Base-by-base conservation (phyloP, 331 rosid species). In the Acacia concinna region DNA sequence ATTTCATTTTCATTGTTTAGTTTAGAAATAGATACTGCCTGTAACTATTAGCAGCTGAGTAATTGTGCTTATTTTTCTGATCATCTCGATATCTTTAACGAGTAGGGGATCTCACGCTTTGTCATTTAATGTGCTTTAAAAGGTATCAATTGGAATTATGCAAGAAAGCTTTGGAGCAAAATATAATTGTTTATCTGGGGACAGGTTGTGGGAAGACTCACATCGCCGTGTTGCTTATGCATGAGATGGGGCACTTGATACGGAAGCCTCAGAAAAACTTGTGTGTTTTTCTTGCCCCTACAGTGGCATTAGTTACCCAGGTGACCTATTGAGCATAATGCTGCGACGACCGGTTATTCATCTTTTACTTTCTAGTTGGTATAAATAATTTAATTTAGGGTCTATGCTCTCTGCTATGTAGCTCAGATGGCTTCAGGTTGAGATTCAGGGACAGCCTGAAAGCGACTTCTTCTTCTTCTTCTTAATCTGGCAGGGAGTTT, bases 201-300 rank as follows among this genome's bases (percentile, higher is more conserved):
- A 95, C 99, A 27, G 99, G 99, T 72, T 90, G 91, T 80, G 99
- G 99, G 73, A 95, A 95, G 89, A 95, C 99, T 62, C 99, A 87
- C 89, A 91, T 95, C 35, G 93, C 99, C 20, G 91, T 93, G 75
- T 85, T 95, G 85, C 94, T 95, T 63, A 91, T 95, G 30, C 80
- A 90, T 49, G 97, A 87, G 86, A 72, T 93, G 86, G 60, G 96
- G 2, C 89, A 90, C 82, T 86, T 92, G 87, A 90, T 95, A 41
- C 67, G 78, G 83, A 91, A 84, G 83, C 94, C 99, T 41, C 85
- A 85, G 88, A 87, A 89, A 84, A 68, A 82, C 59, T n/a, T 90
- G 59, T 93, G 97, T 47, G 86, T 95, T 47, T 95, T 95, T 91
- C 96, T 95, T 81, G 99, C 99, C 0, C 97, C 99, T 49, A 95